These are phyloP conservation scores for Asterochloris erici DNA, from an alignment of 139 green algal genomes.

Conservation along the genomic window DNA sequence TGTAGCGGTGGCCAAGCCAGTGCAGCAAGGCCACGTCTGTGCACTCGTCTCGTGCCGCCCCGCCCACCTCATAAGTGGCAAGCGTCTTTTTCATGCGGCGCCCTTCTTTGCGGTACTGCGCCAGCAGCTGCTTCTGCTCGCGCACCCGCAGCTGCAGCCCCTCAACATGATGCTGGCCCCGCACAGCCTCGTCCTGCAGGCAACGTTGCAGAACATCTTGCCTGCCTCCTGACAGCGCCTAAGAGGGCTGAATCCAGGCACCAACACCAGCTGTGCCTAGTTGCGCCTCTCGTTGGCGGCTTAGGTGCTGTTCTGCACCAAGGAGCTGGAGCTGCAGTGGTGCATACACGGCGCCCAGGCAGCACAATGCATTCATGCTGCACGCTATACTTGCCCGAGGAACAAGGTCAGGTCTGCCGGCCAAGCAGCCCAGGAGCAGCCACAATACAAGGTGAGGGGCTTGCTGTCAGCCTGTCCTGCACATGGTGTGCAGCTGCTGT, in stretches of 20 bases:
- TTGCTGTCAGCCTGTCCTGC: neutral
- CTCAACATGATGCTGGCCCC: slow-evolving; percentile 15
- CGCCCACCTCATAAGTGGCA: slow-evolving; percentile 46
- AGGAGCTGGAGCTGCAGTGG: no score
- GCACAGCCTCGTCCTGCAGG: slow-evolving; percentile 35
- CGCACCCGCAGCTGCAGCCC: slow-evolving; percentile 31
- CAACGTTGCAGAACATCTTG: neutral
- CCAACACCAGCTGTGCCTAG: no score
- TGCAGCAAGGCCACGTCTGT: no score
- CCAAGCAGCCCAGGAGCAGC: no score
- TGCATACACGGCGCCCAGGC: no score
- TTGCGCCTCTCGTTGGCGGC: no score
- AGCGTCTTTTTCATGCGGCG: slow-evolving; percentile 38
- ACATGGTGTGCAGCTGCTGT: neutral
- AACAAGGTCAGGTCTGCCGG: no score
- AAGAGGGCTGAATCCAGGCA: no score
- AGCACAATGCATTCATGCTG: no score
- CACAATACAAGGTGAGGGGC: neutral
- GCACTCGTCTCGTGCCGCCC: neutral
- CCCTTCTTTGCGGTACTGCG: slow-evolving; percentile 40
- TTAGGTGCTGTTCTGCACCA: no score
- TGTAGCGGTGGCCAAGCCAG: no score
- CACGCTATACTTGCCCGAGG: no score
- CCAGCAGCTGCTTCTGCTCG: slow-evolving; percentile 40
- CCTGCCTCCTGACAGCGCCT: neutral